Evolutionary conservation across 2,329 filamentous ascomycete genomes (phyloP), one percentile per base, ranked within the genome.

Genomic region (Botrytis cinerea): DNA sequence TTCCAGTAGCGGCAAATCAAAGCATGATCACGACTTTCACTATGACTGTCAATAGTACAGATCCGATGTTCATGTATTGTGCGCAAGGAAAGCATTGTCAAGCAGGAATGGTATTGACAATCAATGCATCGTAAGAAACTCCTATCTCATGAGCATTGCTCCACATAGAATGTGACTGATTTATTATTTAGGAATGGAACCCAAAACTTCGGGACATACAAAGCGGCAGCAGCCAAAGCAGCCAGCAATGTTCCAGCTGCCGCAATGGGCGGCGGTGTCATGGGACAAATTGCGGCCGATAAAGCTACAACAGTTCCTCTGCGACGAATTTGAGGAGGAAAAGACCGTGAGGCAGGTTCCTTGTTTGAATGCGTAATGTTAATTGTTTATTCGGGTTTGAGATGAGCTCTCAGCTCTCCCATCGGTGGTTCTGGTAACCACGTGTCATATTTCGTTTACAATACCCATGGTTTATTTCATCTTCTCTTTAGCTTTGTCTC

Each of bases 1-100:
- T 87, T 84, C 89, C 2, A 90, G 90, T 89, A 83, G 88, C 89
- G 75, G 90, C 89, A 60, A 85, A 85, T 5, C 78, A 82, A 73
- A 85, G 84, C 76, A 80, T 82, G 45, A 78, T 82, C 75, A 84
- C 85, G 80, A 86, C 90, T 74, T 88, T 92, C 48, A 90, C 91
- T 73, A 84, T 95, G 78, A 86, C 86, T 81, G 84, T 96, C 82
- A 91, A 90, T 80, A 86, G 89, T 82, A 88, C 86, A 66, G 90
- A 87, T 71, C 93, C 93, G 45, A 85, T 95, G 76, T 95, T 93
- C 92, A 84, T 93, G 76, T 95, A 92, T 86, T 95, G 93, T 84
- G 89, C 89, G 38, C 91, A 94, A 82, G 89, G 81, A 66, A 88
- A 86, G 79, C 93, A 96, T 84, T 96, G 93, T 83, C 88, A 94